phyloP scores from a whole-genome alignment of 179 eudicot genomes.

The Beta corolliflora region DNA sequence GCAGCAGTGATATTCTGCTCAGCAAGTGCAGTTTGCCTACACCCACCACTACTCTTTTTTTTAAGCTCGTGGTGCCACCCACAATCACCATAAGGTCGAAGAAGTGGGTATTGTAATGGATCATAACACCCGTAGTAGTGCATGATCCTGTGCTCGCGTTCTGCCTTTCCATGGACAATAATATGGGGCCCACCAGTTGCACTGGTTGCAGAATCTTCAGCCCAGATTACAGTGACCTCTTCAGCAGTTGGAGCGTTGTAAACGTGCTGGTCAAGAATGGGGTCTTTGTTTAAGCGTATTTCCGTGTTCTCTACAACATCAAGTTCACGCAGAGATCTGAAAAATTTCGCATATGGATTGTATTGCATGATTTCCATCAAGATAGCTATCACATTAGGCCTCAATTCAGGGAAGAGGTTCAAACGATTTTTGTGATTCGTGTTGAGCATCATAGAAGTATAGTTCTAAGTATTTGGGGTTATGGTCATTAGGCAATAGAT shows the following conservation, averaged over 20 bases:
- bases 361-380: neutral
- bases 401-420: neutral
- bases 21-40: neutral
- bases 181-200: neutral
- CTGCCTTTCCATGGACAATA: neutral
- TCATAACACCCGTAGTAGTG: constrained; percentile 21
- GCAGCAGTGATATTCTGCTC: no score
- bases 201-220: neutral
- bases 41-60: neutral
- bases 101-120: constrained; percentile 1
- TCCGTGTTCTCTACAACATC: neutral
- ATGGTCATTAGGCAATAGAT: neutral
- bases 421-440: neutral
- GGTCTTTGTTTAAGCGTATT: neutral
- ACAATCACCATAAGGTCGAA: neutral
- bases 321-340: neutral
- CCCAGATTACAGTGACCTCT: neutral
- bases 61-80: constrained; percentile 5
- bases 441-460: constrained; percentile 9
- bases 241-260: constrained; percentile 2
- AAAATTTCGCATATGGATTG: neutral
- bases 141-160: neutral
- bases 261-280: neutral
- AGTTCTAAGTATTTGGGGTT: neutral
- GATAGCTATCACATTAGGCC: neutral